Evolutionary conservation across 2,329 filamentous ascomycete species (phyloP).

Genomic region (Pseudocercospora fijiensis): DNA sequence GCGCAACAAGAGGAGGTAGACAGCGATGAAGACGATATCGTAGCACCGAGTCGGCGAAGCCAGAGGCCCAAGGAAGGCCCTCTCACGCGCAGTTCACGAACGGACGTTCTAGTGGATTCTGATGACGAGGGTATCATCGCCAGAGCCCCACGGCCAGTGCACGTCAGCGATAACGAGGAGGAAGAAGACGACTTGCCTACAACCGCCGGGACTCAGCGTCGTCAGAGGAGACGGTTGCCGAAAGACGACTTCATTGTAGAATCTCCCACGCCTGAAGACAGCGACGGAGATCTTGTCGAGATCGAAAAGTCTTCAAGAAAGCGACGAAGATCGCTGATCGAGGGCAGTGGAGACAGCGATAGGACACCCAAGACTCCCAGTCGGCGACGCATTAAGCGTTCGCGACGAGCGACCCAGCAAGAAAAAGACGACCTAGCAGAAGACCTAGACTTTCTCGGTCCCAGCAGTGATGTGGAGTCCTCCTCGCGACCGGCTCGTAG

Average conservation of each 20-base stretch:
- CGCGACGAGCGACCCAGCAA: conserved; percentile 31
- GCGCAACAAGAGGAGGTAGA: neutral
- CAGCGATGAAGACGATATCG: conserved; percentile 2
- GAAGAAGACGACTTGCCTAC: conserved; percentile 37
- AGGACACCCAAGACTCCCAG: conserved; percentile 30
- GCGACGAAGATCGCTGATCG: conserved; percentile 17
- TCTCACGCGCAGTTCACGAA: conserved; percentile 15
- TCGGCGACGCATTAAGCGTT: conserved; percentile 27
- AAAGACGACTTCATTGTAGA: conserved; percentile 30
- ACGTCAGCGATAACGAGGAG: conserved; percentile 29
- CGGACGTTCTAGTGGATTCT: conserved; percentile 17
- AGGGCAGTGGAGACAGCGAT: conserved; percentile 29
- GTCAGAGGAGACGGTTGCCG: conserved; percentile 21
- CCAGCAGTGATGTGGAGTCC: conserved; percentile 36
- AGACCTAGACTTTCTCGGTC: conserved; percentile 46
- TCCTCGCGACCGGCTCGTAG: conserved; percentile 26
- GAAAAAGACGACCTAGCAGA: conserved; percentile 47
- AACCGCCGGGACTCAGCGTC: conserved; percentile 30
- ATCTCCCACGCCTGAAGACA: conserved; percentile 27
- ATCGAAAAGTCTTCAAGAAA: conserved; percentile 21
- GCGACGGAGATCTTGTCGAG: conserved; percentile 36
- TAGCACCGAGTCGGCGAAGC: neutral
- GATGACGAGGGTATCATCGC: conserved; percentile 13
- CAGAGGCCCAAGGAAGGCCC: conserved; percentile 5
- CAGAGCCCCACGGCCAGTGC: neutral